These are phyloP conservation scores for Pythium pyrilobum DNA, from an alignment of 352 stramenopile species.

Conservation along the genomic window DNA sequence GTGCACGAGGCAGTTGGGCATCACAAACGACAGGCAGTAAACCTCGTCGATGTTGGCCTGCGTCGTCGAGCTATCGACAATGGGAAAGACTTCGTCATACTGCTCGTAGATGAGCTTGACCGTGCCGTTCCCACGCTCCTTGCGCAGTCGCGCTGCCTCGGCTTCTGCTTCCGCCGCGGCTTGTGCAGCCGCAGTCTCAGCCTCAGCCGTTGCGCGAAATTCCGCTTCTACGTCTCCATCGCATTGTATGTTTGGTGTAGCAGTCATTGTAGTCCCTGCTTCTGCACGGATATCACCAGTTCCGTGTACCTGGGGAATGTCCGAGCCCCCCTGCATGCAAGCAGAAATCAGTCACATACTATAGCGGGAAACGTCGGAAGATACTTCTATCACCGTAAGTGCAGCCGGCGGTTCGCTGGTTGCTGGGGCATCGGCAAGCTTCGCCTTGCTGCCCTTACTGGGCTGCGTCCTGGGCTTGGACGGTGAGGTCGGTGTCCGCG, in stretches of 20 bases:
- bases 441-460: neutral
- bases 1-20: slow-evolving; percentile 81
- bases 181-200: slow-evolving; percentile 4
- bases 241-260: too few relatives aligned
- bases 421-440: neutral
- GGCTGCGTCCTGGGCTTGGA: neutral
- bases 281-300: too few relatives aligned
- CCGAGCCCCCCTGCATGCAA: too few relatives aligned
- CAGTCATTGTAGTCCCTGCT: too few relatives aligned
- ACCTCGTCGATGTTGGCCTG: slow-evolving; percentile 72
- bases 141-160: slow-evolving; percentile 31
- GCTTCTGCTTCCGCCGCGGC: slow-evolving; percentile 1
- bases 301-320: too few relatives aligned
- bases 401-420: neutral
- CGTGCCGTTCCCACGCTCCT: slow-evolving; percentile 50
- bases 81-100: slow-evolving; percentile 82
- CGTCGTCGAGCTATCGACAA: slow-evolving; percentile 73
- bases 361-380: too few relatives aligned
- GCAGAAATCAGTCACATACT: too few relatives aligned
- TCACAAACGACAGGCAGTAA: slow-evolving; percentile 87
- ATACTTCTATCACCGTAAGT: neutral
- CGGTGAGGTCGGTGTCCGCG: neutral
- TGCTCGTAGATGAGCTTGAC: slow-evolving; percentile 84
- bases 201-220: neutral
- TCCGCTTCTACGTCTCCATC: too few relatives aligned